Base-by-base conservation (phyloP, 2,329 filamentous ascomycete genomes). In the Cladorrhinum sp. region DNA sequence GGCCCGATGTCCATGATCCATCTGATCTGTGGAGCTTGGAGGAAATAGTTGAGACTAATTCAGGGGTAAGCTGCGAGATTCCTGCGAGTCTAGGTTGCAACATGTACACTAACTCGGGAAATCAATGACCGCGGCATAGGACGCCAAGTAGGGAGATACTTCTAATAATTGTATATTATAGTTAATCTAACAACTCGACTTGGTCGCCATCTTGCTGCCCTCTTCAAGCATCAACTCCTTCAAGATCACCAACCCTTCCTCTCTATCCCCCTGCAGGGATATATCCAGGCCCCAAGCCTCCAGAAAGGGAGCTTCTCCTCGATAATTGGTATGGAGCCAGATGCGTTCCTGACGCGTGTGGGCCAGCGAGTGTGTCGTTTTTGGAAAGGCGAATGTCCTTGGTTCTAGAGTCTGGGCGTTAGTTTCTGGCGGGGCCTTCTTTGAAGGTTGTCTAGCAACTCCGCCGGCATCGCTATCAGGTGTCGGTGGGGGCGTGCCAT, bases 271-370 rank as follows among this genome's bases (percentile, higher is more conserved):
- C 2, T 36, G 14, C 1, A 48, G 58, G 23, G 48, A 18, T 2
- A 69, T 65, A 3, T 67, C 57, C 52, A 69, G 33, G 0, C 67
- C 67, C 67, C 67, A 69, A 0, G 66, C 66, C 16, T 49, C 12
- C 23, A 69, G 57, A n/a, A 69, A 69, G 1, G 64, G 61, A 0
- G 64, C 63, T 18, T 68, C 65, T 1, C 66, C 67, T 12, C 65
- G 62, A 57, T 69, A 69, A 55, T 69, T 66, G 3, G 50, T 26
- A 21, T 69, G 67, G 33, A 69, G 50, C 66, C 66, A 69, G 10
- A 67, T 53, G 3, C 66, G 61, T 50, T 69, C 67, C n/a, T 59
- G 18, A 10, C 63, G 62, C 3, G 64, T 68, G 28, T 18, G 42
- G 42, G 1, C 53, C 60, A 1, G 49, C 5, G 2, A 8, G 9